Evolutionary conservation across 179 eudicot genomes (phyloP), one percentile per base, ranked within the genome.

Genomic region (Corrigiola litoralis): DNA sequence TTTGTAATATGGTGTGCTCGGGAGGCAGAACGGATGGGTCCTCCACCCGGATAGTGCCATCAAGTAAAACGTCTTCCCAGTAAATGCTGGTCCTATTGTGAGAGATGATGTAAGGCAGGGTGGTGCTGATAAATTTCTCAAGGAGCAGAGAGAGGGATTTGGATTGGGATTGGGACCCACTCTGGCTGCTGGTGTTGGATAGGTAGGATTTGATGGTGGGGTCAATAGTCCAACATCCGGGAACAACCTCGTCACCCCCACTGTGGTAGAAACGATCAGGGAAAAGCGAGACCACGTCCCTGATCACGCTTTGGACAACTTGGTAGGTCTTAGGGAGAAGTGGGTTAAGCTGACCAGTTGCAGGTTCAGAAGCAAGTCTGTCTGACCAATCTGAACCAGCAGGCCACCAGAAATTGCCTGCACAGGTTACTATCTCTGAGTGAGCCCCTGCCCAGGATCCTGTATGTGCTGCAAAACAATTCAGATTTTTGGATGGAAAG

Each of bases 261-360:
- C 75, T 82, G 53, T 92, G 98, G 66, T 63, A 85, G 65, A 87
- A 79, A 24, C 76, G 56, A 58, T 89, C 98, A 0, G 95, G 95
- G 67, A 89, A 92, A 61, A 92, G 83, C 14, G 82, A 32, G 51
- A 77, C 10, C 18, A 79, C 66, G 11, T 92, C 98, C 3, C 20
- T 55, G 58, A 90, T 67, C 12, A 90, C 74, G 18, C 75, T 87
- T 41, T 66, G 58, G 2, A 87, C 67, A 5, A 92, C 90, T 68
- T 87, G 62, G 49, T 85, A 89, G 18, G 98, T 92, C 58, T 85
- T 84, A 7, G 88, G 95, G 62, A 75, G 74, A 29, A 92, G 78
- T 8, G 98, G 98, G 68, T 92, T 92, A 62, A 92, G 95, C 56
- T 92, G 98, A 38, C 96, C 96, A 2, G 87, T 77, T 20, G 95